Evolutionary conservation across 768 basidiomycete species (phyloP), one percentile per base, ranked within the genome.

Genomic region (Filobasidium wieringae): DNA sequence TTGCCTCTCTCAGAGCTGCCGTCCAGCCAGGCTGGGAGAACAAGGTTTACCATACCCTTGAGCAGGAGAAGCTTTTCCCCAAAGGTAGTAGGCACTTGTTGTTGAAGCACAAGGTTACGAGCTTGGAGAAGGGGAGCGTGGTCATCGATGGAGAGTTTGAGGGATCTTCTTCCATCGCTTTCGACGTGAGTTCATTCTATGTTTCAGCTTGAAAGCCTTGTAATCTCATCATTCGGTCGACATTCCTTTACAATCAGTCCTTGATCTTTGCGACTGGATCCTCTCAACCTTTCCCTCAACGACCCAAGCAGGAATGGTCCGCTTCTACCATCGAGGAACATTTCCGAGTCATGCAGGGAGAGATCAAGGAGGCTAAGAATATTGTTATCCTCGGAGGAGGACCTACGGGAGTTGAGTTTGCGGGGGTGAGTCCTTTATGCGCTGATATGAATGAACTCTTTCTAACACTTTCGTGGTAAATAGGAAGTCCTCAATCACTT

Each of bases 321-420:
- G 30, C 54, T 14, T 15, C 51, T n/a, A 37, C 37, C 26, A 39
- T 60, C 37, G 59, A 55, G 32, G 4, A 15, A 29, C 61, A 51
- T 41, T 51, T 58, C 24, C 3, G 24, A 7, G 43, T 34, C n/a
- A 60, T 33, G 49, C 84, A 84, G 64, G 66, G 68, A 31, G 68
- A 66, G 3, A 76, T 86, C 50, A 72, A 78, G 53, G 70, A 67
- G 2, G 77, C 82, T 0, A 72, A 68, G 0, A 79, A 77, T 39
- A 77, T 87, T 3, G 77, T 86, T 7, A 78, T 86, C 14, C 79
- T 86, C 2, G 85, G 86, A 1, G 85, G 83, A 11, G 85, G 86
- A 0, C 83, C 85, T 0, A 78, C 86, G 8, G 85, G 85, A 2
- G 80, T 86, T 27, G 71, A 72, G 56, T 55, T 67, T 30, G 65